A percentile compares a stretch with the other conserved stretches of the same genome.
Conservation (phyloP, 2,329 filamentous ascomycete genomes). For the Epichloe festucae region DNA sequence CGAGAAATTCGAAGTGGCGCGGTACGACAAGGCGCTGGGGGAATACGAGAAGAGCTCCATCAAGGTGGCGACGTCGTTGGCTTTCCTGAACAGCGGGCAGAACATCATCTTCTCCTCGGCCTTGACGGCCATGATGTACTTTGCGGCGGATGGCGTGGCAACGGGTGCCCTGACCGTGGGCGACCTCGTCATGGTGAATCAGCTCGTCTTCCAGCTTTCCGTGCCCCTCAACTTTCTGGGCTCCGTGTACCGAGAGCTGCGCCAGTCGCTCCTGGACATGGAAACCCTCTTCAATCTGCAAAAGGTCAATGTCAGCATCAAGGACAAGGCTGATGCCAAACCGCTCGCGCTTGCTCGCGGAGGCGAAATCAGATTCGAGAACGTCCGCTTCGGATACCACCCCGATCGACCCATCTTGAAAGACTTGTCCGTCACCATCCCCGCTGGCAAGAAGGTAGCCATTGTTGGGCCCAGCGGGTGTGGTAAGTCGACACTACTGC, state of each 20-base stretch:
- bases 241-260: conserved; percentile 91
- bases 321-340: conserved; percentile 62
- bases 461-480: conserved; percentile 92
- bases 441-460: conserved; percentile 89
- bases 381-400: conserved; percentile 89
- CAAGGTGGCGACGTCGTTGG: conserved; percentile 88
- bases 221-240: conserved; percentile 95
- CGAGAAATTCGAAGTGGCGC: conserved; percentile 80
- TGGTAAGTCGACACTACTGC: conserved; percentile 86
- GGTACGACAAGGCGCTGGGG: conserved; percentile 75
- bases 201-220: conserved; percentile 94
- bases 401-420: conserved; percentile 75
- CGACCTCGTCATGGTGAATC: conserved; percentile 97
- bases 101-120: conserved; percentile 95
- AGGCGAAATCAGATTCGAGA: conserved; percentile 86
- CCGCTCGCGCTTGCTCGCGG: conserved; percentile 59
- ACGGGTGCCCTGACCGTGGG: conserved; percentile 74
- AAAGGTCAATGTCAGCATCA: conserved; percentile 84
- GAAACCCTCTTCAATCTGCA: conserved; percentile 96
- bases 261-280: conserved; percentile 94
- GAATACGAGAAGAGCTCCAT: conserved; percentile 90
- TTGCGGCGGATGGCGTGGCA: conserved; percentile 82
- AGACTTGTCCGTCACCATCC: conserved; percentile 77
- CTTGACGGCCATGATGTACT: conserved; percentile 94
- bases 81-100: conserved; percentile 87